Evolutionary conservation across 2,329 filamentous ascomycete genomes (phyloP).

Genomic region (Fusarium solani-melongenae): DNA sequence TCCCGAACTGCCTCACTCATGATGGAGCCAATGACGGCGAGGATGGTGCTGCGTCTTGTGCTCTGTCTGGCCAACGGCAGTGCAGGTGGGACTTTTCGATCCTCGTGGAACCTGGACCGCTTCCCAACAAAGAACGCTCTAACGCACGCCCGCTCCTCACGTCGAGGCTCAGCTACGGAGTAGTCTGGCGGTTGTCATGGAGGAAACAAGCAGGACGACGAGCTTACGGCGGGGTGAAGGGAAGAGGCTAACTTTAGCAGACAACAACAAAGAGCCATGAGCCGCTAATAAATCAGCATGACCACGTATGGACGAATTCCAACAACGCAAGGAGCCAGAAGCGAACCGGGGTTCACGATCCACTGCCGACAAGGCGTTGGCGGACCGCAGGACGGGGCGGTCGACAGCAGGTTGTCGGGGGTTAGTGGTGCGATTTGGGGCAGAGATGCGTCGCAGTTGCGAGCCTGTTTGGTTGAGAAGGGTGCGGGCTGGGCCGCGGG

Average conservation of each 20-base stretch:
- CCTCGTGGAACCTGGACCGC: conserved; percentile 6
- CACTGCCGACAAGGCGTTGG: conserved; percentile 33
- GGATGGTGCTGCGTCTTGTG: conserved; percentile 1
- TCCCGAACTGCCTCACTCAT: conserved; percentile 15
- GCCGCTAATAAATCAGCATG: conserved; percentile 8
- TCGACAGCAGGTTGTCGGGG: conserved; percentile 39
- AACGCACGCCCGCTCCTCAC: conserved; percentile 13
- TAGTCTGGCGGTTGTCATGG: conserved; percentile 18
- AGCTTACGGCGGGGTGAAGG: conserved; percentile 1
- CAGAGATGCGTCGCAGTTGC: conserved; percentile 27
- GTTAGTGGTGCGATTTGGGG: conserved; percentile 36
- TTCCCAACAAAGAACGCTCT: conserved; percentile 12
- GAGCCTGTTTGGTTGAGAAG: conserved; percentile 25
- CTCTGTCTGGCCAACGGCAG: conserved; percentile 25
- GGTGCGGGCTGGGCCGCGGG: conserved; percentile 29
- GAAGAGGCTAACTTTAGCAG: not conserved
- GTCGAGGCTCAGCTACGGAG: conserved; percentile 5
- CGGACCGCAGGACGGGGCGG: conserved; percentile 19
- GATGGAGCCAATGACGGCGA: conserved; percentile 16
- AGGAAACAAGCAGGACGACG: conserved; percentile 5
- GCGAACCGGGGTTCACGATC: conserved; percentile 18
- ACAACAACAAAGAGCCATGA: conserved; percentile 1
- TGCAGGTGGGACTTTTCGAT: conserved; percentile 5
- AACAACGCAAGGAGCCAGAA: not conserved
- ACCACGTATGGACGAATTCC: not conserved